phyloP scores from a whole-genome alignment of 177 flowering plant species.

The Tripterygium wilfordii region DNA sequence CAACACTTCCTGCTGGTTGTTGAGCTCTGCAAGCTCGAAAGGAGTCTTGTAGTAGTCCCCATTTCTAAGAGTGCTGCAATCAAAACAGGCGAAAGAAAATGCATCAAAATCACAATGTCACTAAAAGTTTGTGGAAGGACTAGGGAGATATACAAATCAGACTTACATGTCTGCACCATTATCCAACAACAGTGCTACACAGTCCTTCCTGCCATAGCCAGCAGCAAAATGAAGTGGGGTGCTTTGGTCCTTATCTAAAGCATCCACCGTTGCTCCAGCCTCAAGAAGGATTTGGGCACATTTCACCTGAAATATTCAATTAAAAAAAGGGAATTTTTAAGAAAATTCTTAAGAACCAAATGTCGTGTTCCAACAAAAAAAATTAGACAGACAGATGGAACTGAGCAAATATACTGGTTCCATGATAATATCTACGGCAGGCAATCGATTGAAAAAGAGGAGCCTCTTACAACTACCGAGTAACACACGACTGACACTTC shows the following conservation, averaged over 20 bases:
- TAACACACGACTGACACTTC: no score
- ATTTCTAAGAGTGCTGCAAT: constrained; percentile 83
- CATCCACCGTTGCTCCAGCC: constrained; percentile 89
- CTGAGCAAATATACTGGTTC: no score
- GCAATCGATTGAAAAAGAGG: no score
- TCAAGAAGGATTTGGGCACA: constrained; percentile 83
- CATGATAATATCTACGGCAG: no score
- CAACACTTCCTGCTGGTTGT: constrained; percentile 82
- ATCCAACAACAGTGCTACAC: constrained; percentile 79
- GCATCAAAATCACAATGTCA: no score
- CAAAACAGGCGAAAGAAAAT: not conserved
- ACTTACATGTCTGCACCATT: constrained; percentile 96
- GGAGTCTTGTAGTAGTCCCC: constrained; percentile 95
- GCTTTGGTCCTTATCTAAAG: constrained; percentile 85
- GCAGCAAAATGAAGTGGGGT: constrained; percentile 97
- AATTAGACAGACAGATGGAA: no score
- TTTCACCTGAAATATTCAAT: constrained; percentile 41
- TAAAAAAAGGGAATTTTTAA: not conserved
- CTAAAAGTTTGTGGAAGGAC: no score
- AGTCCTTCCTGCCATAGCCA: constrained; percentile 96
- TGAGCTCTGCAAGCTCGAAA: constrained; percentile 90
- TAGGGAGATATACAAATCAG: no score
- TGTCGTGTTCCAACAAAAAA: no score
- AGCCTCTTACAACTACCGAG: no score
- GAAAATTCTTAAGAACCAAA: no score